Conservation (phyloP, 345 rosid genomes). For the Moricandia moricandioides region DNA sequence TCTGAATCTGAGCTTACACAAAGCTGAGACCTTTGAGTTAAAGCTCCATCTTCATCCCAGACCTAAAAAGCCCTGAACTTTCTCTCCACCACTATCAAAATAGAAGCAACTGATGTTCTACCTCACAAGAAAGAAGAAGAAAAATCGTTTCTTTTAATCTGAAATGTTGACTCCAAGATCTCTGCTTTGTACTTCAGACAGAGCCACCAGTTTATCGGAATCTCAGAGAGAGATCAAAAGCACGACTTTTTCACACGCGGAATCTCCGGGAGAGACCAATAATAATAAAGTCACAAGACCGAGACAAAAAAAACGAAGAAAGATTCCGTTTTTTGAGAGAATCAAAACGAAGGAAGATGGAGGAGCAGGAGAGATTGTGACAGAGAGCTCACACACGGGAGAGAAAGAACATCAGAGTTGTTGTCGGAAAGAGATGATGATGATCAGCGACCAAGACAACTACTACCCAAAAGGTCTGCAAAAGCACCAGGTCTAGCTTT, state of each 20-base stretch:
- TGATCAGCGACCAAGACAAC: constrained; percentile 57
- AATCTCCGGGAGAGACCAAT: constrained; percentile 29
- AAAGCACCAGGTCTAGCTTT: constrained; percentile 49
- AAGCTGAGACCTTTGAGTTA: constrained; percentile 29
- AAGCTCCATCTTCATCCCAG: constrained; percentile 24
- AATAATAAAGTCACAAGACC: neutral
- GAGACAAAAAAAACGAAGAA: constrained; percentile 2
- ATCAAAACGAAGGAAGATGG: neutral
- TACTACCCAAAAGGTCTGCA: constrained; percentile 38
- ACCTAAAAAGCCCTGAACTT: constrained; percentile 17
- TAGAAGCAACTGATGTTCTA: neutral
- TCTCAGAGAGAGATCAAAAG: constrained; percentile 14
- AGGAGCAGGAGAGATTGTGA: constrained; percentile 19
- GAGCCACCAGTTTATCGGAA: constrained; percentile 18
- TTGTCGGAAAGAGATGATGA: constrained; percentile 48
- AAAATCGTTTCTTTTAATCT: constrained; percentile 12
- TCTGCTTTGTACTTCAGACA: constrained; percentile 25
- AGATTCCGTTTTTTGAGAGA: constrained; percentile 21
- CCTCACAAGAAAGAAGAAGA: constrained; percentile 9
- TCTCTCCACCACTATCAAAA: neutral
- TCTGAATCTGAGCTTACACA: constrained; percentile 29
- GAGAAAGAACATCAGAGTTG: constrained; percentile 45
- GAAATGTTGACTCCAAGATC: constrained; percentile 35
- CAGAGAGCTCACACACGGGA: constrained; percentile 22
- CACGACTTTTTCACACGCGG: constrained; percentile 27